Percentiles rank a stretch among this genome's conserved stretches.
Conservation (phyloP, 768 basidiomycete species). For the Termitomyces sp. region DNA sequence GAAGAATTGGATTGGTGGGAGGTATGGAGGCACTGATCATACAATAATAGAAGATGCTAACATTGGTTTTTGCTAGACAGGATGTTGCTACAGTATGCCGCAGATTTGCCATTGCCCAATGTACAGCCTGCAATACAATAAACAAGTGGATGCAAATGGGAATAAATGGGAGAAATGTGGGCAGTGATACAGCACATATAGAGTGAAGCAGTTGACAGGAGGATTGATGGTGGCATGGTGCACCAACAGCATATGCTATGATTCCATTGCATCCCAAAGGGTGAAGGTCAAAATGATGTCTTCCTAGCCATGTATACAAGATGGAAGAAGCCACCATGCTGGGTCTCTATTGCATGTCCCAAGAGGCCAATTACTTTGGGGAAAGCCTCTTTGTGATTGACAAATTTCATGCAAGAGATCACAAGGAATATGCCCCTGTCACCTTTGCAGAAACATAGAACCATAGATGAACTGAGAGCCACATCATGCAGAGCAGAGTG, state of each 20-base stretch:
- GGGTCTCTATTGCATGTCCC: conserved; percentile 19
- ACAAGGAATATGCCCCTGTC: neutral
- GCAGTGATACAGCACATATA: conserved; percentile 2
- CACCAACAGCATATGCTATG: no score
- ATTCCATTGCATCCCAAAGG: no score
- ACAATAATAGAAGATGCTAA: neutral
- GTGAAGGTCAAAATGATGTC: conserved; percentile 4
- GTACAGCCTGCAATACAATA: neutral
- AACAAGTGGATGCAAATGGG: neutral
- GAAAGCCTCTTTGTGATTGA: conserved; percentile 18
- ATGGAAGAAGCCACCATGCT: conserved; percentile 23
- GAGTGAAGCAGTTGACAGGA: conserved; percentile 21
- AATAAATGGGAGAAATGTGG: neutral
- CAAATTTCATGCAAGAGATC: conserved; percentile 14
- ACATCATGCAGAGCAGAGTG: no score
- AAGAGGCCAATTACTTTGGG: conserved; percentile 17
- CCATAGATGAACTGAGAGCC: no score
- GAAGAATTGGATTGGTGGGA: neutral
- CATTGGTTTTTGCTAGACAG: neutral
- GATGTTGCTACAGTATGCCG: neutral
- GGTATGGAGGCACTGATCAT: no score
- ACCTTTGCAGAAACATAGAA: conserved; percentile 1
- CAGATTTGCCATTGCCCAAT: neutral
- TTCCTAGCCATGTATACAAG: conserved; percentile 38
- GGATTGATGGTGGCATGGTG: conserved; percentile 25